Percentiles rank a stretch among this genome's conserved stretches.
These are phyloP conservation scores for Pulveroboletus sp. DNA, from an alignment of 768 basidiomycete species.

Conservation along the genomic window DNA sequence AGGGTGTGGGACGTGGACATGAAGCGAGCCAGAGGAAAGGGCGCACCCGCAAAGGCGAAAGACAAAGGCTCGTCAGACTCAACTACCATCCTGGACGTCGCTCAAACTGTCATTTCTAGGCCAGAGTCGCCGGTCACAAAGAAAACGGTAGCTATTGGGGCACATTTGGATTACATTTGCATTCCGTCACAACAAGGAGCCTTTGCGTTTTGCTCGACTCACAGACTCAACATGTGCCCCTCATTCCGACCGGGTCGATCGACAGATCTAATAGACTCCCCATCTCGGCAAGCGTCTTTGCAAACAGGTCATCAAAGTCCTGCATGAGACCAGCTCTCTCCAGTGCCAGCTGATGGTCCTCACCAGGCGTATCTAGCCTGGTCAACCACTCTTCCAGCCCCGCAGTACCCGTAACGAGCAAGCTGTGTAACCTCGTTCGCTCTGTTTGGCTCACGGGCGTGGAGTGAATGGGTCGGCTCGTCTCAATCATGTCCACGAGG, in stretches of 20 bases:
- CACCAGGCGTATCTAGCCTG: conserved; percentile 22
- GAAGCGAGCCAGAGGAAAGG: conserved; percentile 73
- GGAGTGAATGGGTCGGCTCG: conserved; percentile 31
- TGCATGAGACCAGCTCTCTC: conserved; percentile 52
- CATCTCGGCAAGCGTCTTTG: conserved; percentile 55
- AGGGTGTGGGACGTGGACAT: conserved; percentile 64
- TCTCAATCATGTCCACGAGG: conserved; percentile 33
- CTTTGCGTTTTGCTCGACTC: background rate
- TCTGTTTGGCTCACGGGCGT: conserved; percentile 66
- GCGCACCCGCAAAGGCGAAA: conserved; percentile 77
- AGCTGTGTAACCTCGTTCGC: conserved; percentile 60
- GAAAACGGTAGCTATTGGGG: conserved; percentile 33
- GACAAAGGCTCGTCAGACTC: conserved; percentile 46
- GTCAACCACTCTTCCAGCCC: conserved; percentile 67
- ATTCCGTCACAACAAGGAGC: background rate
- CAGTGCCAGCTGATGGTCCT: conserved; percentile 36
- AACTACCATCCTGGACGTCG: background rate
- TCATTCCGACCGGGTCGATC: conserved; percentile 20
- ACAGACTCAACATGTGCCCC: conserved; percentile 17
- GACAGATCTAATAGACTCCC: conserved; percentile 39
- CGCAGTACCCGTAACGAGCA: conserved; percentile 56
- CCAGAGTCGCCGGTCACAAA: conserved; percentile 48
- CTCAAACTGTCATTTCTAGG: conserved; percentile 28
- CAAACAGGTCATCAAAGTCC: conserved; percentile 60
- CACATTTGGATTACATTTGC: background rate